Evolutionary conservation across 1,139 yeast species (phyloP).

Genomic region (Meyerozyma athensensis): DNA sequence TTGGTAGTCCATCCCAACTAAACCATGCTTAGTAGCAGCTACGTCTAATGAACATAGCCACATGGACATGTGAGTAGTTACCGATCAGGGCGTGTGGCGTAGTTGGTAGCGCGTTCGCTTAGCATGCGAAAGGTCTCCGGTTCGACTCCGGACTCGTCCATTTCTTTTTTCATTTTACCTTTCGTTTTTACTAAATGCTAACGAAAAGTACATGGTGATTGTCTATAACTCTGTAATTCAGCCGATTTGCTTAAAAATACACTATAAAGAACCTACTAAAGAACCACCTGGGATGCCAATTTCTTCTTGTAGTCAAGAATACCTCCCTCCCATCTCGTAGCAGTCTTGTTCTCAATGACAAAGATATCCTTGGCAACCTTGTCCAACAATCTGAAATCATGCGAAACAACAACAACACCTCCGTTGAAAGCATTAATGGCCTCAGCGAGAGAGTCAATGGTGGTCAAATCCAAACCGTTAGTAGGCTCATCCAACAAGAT

Average conservation of each 20-base stretch:
- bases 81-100: slow-evolving; percentile 21
- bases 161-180: slow-evolving; percentile 16
- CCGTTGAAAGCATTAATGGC: slow-evolving; percentile 94
- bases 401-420: slow-evolving; percentile 98
- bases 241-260: neutral
- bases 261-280: slow-evolving; percentile 27
- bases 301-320: slow-evolving; percentile 90
- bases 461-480: slow-evolving; percentile 97
- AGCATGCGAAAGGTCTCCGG: slow-evolving; percentile 90
- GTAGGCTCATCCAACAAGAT: slow-evolving; percentile 98
- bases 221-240: too few relatives aligned
- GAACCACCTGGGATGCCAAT: slow-evolving; percentile 82
- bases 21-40: too few relatives aligned
- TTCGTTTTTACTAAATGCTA: neutral
- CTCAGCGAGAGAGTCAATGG: slow-evolving; percentile 95
- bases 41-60: too few relatives aligned
- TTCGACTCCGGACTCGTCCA: slow-evolving; percentile 91
- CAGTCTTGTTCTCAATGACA: slow-evolving; percentile 91
- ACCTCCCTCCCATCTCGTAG: slow-evolving; percentile 93
- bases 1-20: too few relatives aligned
- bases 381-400: slow-evolving; percentile 97
- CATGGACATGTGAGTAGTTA: too few relatives aligned
- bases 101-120: slow-evolving; percentile 92
- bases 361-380: slow-evolving; percentile 96
- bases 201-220: too few relatives aligned